Evolutionary conservation across 2,329 filamentous ascomycete species (phyloP), one percentile per base, ranked within the genome.

Genomic region (Pseudocercospora fijiensis): DNA sequence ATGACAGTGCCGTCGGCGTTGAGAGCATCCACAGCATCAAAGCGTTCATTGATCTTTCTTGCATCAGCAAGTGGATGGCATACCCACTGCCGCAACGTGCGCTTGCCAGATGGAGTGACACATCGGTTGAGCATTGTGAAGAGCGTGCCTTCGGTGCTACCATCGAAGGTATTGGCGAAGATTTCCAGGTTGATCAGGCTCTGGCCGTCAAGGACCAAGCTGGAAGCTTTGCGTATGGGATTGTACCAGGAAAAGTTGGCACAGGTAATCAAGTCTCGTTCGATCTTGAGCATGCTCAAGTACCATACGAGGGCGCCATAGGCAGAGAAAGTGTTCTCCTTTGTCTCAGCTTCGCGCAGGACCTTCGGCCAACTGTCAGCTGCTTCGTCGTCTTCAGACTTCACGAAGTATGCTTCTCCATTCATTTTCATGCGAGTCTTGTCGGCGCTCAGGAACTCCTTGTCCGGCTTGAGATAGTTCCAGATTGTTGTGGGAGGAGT

Each of bases 131-230:
- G 85, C 67, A 99, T 86, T 58, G 85, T 86, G 77, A 98, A 99
- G 1, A 99, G 80, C 0, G 95, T 98, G 6, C 95, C 95, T 43
- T 96, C 90, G 0, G 83, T 76, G 13, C 91, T 88, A 7, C 93
- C 94, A 73, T 97, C 94, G 69, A 90, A 92, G 0, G 89, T 93
- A 77, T 99, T 99, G 70, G 92, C 86, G 71, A 99, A 99, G 4
- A 99, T 86, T 75, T 99, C 95, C n/a, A 99, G 87, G 73, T 99
- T 99, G 81, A 96, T 96, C 70, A 99, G 83, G 22, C 93, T 98
- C 75, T 99, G 95, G 0, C 95, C 95, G 71, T 99, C 95, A 0
- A 99, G 84, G 9, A 99, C 90, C 51, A 99, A 81, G 28, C 91
- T 98, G 11, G 92, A 92, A 0, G 88, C 84, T 74, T 97, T 96